These are phyloP conservation scores for Pseudopyricularia javanii DNA, from an alignment of 2,329 filamentous ascomycete genomes.

Conservation along the genomic window DNA sequence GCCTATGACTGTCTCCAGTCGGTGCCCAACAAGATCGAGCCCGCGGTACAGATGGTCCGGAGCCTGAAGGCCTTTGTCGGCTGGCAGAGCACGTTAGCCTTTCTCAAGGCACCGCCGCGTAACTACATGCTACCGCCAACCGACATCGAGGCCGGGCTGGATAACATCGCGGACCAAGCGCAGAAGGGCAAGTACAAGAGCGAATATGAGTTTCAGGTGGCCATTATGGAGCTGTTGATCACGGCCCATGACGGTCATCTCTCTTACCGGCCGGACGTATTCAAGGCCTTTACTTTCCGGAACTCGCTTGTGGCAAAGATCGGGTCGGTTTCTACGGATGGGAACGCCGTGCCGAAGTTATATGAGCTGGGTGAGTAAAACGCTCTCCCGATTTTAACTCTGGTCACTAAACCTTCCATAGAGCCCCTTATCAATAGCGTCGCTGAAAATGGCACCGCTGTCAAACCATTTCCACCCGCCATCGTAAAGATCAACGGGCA, in stretches of 20 bases:
- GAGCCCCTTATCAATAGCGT: neutral
- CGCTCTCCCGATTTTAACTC: no score
- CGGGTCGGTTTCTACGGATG: constrained; percentile 23
- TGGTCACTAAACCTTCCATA: neutral
- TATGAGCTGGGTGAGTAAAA: constrained; percentile 8
- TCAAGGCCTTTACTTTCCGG: constrained; percentile 11
- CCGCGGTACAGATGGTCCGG: constrained; percentile 24
- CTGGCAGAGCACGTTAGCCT: constrained; percentile 25
- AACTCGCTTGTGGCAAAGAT: constrained; percentile 14
- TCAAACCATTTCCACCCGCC: constrained; percentile 6
- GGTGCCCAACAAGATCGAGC: constrained; percentile 6
- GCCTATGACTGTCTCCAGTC: constrained; percentile 24
- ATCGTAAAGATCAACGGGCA: constrained; percentile 16
- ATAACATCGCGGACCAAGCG: constrained; percentile 17
- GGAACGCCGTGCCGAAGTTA: constrained; percentile 24
- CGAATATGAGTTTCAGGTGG: constrained; percentile 27
- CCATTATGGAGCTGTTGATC: constrained; percentile 22
- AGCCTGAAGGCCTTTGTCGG: constrained; percentile 26
- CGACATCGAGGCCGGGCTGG: constrained; percentile 23
- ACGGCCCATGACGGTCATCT: constrained; percentile 28
- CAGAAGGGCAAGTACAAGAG: constrained; percentile 19
- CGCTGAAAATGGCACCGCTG: neutral
- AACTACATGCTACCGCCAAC: constrained; percentile 22
- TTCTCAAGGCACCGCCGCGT: constrained; percentile 22
- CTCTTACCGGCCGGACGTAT: constrained; percentile 24